Evolutionary conservation across 2,329 filamentous ascomycete genomes (phyloP).

Genomic region (Fusarium nanum): DNA sequence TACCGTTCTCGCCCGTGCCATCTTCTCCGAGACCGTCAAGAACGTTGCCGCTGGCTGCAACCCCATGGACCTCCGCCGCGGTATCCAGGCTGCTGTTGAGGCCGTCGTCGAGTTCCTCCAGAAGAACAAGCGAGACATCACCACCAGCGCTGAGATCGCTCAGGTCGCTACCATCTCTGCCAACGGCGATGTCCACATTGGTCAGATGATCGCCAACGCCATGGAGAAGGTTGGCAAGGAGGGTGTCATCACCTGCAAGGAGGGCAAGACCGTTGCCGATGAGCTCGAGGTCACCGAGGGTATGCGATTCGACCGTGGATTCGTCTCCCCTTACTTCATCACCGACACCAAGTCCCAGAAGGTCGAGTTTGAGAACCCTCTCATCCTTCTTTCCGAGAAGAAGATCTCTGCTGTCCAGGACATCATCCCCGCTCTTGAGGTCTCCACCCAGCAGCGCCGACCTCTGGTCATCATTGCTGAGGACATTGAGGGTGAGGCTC

Average conservation of each 20-base stretch:
- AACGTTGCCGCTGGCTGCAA: constrained; percentile 99
- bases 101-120: constrained; percentile 94
- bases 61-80: constrained; percentile 97
- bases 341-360: constrained; percentile 98
- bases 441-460: constrained; percentile 92
- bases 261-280: constrained; percentile 97
- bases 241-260: constrained; percentile 99
- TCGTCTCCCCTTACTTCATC: constrained; percentile 99
- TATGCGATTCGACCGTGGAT: constrained; percentile 99
- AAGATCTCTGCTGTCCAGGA: constrained; percentile 99
- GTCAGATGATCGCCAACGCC: constrained; percentile 93
- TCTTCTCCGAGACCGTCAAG: constrained; percentile 99
- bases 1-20: constrained; percentile 94
- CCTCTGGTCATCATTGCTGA: constrained; percentile 98
- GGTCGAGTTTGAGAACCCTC: constrained; percentile 99
- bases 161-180: constrained; percentile 98
- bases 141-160: constrained; percentile 94
- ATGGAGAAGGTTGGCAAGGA: constrained; percentile 99
- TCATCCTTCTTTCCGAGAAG: constrained; percentile 99
- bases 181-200: constrained; percentile 96
- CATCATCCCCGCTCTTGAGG: constrained; percentile 97
- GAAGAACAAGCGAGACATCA: constrained; percentile 97
- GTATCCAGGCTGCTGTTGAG: constrained; percentile 96
- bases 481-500: constrained; percentile 98
- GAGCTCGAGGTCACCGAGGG: constrained; percentile 99